Evolutionary conservation across 2,329 filamentous ascomycete species (phyloP).

Genomic region (Penicillium sp.): DNA sequence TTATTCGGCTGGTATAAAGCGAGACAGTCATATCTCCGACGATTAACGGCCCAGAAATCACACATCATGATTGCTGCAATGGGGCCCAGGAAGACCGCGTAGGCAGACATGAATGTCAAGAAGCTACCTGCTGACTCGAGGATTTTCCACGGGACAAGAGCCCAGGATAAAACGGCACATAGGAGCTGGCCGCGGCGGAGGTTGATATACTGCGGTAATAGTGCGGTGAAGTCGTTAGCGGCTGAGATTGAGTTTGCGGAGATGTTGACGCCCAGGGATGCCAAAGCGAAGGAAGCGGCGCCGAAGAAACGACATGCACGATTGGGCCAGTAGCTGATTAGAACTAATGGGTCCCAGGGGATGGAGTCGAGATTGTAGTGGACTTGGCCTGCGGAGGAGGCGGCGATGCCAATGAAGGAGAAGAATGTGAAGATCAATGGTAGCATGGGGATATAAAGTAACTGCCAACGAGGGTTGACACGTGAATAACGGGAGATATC

Average conservation of each 20-base stretch:
- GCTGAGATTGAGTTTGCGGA: slow-evolving; percentile 50
- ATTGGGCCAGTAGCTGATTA: slow-evolving; percentile 40
- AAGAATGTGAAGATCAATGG: slow-evolving; percentile 54
- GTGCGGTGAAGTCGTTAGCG: slow-evolving; percentile 56
- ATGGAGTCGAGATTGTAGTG: slow-evolving; percentile 34
- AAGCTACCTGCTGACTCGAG: slow-evolving; percentile 56
- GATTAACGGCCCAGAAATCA: slow-evolving; percentile 59
- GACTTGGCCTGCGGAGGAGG: slow-evolving; percentile 41
- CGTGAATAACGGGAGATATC: slow-evolving; percentile 56
- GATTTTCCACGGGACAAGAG: slow-evolving; percentile 64
- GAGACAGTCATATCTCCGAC: slow-evolving; percentile 48
- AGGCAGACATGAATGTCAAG: slow-evolving; percentile 63
- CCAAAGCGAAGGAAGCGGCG: slow-evolving; percentile 53
- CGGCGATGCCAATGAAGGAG: slow-evolving; percentile 46
- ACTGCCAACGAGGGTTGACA: slow-evolving; percentile 48
- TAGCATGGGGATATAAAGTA: slow-evolving; percentile 50
- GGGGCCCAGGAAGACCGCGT: slow-evolving; percentile 62
- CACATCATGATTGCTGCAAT: slow-evolving; percentile 59
- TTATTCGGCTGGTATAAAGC: slow-evolving; percentile 50
- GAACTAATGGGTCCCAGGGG: slow-evolving; percentile 46
- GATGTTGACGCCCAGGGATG: slow-evolving; percentile 55
- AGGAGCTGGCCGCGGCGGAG: slow-evolving; percentile 56
- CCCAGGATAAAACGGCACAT: slow-evolving; percentile 56
- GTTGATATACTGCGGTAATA: slow-evolving; percentile 54
- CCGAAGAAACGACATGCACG: slow-evolving; percentile 49